Evolutionary conservation across 2,329 filamentous ascomycete species (phyloP).

Genomic region (Neonectria hederae): DNA sequence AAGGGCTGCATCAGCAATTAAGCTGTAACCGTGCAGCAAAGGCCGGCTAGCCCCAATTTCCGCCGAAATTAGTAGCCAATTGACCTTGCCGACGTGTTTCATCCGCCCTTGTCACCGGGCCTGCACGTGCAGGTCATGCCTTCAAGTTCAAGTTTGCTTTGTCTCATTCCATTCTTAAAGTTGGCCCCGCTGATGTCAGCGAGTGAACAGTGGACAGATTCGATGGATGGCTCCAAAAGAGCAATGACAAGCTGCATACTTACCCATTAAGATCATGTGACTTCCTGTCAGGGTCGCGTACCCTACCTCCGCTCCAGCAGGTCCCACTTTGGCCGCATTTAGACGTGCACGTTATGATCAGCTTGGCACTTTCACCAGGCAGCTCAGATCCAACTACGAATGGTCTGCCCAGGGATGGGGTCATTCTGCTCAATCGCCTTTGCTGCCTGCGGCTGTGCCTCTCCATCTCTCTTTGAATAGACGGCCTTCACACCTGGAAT

Average conservation of each 20-base stretch:
- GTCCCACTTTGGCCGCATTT: conserved; percentile 12
- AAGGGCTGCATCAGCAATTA: conserved; percentile 26
- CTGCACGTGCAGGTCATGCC: conserved; percentile 8
- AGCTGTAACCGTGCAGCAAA: conserved; percentile 28
- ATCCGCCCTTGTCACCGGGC: conserved; percentile 18
- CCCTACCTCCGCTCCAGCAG: not conserved
- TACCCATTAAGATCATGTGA: conserved; percentile 44
- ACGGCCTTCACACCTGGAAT: not conserved
- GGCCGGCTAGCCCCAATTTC: conserved; percentile 38
- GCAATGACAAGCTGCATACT: not conserved
- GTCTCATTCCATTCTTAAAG: conserved; percentile 6
- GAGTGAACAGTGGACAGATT: not conserved
- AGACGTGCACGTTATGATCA: conserved; percentile 7
- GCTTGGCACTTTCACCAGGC: not conserved
- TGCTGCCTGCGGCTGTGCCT: conserved; percentile 26
- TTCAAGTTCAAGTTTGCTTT: conserved; percentile 3
- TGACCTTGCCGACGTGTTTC: conserved; percentile 31
- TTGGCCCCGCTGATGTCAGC: not conserved
- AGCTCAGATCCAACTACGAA: not conserved
- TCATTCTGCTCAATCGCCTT: conserved; percentile 5
- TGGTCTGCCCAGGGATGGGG: conserved; percentile 10
- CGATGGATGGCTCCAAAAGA: not conserved
- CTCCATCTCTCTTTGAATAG: not conserved
- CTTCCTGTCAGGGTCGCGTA: conserved; percentile 43
- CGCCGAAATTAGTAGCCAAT: conserved; percentile 40